Base-by-base conservation (phyloP, 1,284 basidiomycete genomes). In the Rhizoctonia solani region DNA sequence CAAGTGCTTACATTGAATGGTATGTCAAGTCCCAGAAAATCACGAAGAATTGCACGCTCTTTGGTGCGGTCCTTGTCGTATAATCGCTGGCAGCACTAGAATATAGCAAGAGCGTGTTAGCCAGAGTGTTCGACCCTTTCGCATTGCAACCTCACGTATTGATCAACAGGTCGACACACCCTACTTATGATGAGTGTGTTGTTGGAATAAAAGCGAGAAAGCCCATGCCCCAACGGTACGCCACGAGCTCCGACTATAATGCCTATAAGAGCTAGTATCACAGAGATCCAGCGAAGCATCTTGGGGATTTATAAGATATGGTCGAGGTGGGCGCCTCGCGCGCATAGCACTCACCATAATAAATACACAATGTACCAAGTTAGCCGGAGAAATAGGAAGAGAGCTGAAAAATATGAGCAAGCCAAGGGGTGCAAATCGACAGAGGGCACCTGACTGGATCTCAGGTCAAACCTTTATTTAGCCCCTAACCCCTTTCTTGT, bases 1-100 rank as follows among this genome's bases (percentile, higher is more conserved):
- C n/a, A n/a, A 41, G 19, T 14, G 21, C 59, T 53, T 21, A 63
- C 59, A 29, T 63, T 49, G n/a, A 63, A 63, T 49, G 59, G 59
- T 21, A 63, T 63, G 39, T 27, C 30, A 9, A 63, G 19, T 6
- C 59, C 59, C 13, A 63, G 19, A 29, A 50, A 63, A 21, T 63
- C 59, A 42, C 59, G 59, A 27, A 63, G 59, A 39, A 63, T 13
- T 2, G 47, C 34, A 1, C 47, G 30, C 16, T 63, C 59, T 25
- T 34, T 63, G 16, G 11, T 21, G 25, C 49, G 47, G 3, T 53
- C 32, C 2, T 37, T 32, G 37, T 63, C 59, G 37, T 63, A 63
- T 19, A 63, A 6, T 2, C 59, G 59, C 29, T 63, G 59, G 25
- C 59, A 63, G 25, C 59, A 63, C 59, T 63, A 25, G 9, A 6